These are phyloP conservation scores for Calocybe gangraenosa DNA, from an alignment of 768 basidiomycete genomes.

Conservation along the genomic window DNA sequence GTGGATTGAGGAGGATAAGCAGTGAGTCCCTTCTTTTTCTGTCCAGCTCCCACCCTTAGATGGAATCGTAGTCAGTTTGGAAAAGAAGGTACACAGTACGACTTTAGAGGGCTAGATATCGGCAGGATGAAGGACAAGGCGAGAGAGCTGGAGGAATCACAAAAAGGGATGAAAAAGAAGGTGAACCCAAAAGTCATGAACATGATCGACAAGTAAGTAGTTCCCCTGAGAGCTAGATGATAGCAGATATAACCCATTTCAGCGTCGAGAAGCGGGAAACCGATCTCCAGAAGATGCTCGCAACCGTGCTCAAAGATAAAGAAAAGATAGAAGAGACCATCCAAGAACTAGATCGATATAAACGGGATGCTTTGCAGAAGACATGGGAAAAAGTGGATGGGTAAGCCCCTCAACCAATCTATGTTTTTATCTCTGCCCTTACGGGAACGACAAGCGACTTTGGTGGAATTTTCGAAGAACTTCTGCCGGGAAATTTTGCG, in stretches of 20 bases:
- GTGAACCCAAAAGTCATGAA: conserved; percentile 93
- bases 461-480: conserved; percentile 91
- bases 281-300: conserved; percentile 83
- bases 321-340: conserved; percentile 94
- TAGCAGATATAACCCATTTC: conserved; percentile 32
- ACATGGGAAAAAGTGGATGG: conserved; percentile 96
- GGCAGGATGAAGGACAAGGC: conserved; percentile 56
- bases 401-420: conserved; percentile 51
- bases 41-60: neutral
- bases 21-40: conserved; percentile 46
- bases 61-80: conserved; percentile 68
- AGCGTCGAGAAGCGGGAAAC: conserved; percentile 87
- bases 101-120: conserved; percentile 70
- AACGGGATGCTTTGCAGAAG: conserved; percentile 87
- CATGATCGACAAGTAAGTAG: conserved; percentile 86
- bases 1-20: conserved; percentile 87
- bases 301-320: conserved; percentile 87
- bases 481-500: conserved; percentile 94
- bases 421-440: conserved; percentile 1
- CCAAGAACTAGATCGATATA: conserved; percentile 88
- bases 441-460: conserved; percentile 66
- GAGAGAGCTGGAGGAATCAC: conserved; percentile 68
- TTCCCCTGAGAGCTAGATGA: conserved; percentile 3
- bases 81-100: conserved; percentile 73
- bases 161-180: conserved; percentile 90